These are phyloP conservation scores for Phytophthora pini DNA, from an alignment of 352 stramenopile species.

Conservation along the genomic window DNA sequence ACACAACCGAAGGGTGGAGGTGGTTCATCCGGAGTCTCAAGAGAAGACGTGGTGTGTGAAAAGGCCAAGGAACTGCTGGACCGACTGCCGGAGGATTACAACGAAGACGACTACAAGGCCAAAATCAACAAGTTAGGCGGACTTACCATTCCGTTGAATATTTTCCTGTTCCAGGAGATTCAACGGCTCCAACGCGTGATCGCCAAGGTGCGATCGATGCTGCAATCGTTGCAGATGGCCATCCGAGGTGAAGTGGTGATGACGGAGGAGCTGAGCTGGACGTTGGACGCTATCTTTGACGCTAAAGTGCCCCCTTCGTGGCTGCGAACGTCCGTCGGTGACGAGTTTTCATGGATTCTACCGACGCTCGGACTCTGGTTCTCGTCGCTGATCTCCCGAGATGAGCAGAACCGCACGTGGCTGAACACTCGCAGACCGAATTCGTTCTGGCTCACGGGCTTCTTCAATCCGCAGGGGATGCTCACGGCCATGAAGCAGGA, in stretches of 20 bases:
- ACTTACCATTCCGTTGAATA: constrained; percentile 97
- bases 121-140: constrained; percentile 97
- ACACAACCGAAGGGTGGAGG: constrained; percentile 97
- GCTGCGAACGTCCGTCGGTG: constrained; percentile 96
- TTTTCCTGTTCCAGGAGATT: constrained; percentile 99
- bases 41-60: constrained; percentile 97
- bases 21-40: constrained; percentile 86
- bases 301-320: constrained; percentile 95
- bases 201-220: constrained; percentile 94
- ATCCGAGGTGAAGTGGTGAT: constrained; percentile 99
- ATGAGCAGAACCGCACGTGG: constrained; percentile 97
- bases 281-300: constrained; percentile 96
- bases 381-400: constrained; percentile 93
- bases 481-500: constrained; percentile 99
- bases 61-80: constrained; percentile 96
- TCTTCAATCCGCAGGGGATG: constrained; percentile 99
- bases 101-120: constrained; percentile 97
- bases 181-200: constrained; percentile 97
- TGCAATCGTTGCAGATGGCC: constrained; percentile 96
- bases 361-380: constrained; percentile 98
- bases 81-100: constrained; percentile 96
- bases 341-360: constrained; percentile 98
- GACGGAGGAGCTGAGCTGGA: constrained; percentile 96
- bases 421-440: constrained; percentile 95
- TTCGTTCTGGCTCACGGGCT: constrained; percentile 98